Conservation (phyloP, 2,329 filamentous ascomycete genomes). For the Rutstroemia sydowiana region DNA sequence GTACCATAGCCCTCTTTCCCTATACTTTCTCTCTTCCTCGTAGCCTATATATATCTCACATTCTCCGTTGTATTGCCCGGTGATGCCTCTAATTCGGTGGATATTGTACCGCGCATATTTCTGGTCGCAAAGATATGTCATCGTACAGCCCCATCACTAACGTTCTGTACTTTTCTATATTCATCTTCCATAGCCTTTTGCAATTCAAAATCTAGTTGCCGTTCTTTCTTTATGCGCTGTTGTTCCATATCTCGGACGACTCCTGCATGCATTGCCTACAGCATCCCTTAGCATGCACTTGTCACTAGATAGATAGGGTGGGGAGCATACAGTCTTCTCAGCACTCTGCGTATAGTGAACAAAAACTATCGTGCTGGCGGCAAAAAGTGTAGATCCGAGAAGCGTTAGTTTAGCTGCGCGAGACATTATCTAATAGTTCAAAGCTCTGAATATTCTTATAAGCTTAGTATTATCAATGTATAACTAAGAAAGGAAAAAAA, state of each 20-base stretch:
- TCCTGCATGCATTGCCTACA: slow-evolving; percentile 87
- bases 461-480: not conserved
- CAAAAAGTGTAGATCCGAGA: slow-evolving; percentile 66
- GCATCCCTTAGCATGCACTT: too few species aligned
- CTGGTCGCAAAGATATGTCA: not conserved
- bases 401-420: slow-evolving; percentile 83
- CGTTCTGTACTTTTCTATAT: slow-evolving; percentile 81
- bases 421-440: slow-evolving; percentile 59
- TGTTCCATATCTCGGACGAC: slow-evolving; percentile 94
- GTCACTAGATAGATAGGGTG: not conserved
- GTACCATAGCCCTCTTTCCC: too few species aligned
- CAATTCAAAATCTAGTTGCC: slow-evolving; percentile 91
- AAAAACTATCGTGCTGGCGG: slow-evolving; percentile 68
- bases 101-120: not conserved
- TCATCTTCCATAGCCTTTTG: slow-evolving; percentile 79
- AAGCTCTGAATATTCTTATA: not conserved
- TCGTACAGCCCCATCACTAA: slow-evolving; percentile 42
- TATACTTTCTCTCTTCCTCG: too few species aligned
- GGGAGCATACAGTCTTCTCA: slow-evolving; percentile 65
- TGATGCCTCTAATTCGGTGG: not conserved
- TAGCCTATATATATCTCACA: not conserved
- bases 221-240: slow-evolving; percentile 81
- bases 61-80: not conserved
- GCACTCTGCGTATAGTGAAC: slow-evolving; percentile 85
- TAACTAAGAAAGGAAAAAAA: not conserved